Percentiles rank a stretch among this genome's conserved stretches.
Conservation (phyloP, 805 yeast species). For the Monosporozyma yasuniensis region DNA sequence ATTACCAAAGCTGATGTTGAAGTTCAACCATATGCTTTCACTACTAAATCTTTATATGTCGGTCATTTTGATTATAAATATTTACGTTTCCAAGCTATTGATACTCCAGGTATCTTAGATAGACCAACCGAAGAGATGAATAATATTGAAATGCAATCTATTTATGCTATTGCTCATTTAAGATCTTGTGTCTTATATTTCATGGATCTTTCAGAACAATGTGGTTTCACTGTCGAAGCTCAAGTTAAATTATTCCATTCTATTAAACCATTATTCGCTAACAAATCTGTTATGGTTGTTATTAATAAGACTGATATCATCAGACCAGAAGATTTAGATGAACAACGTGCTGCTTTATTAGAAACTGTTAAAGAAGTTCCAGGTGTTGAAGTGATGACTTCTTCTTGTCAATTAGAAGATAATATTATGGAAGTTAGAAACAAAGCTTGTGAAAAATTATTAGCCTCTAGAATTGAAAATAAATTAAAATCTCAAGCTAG, state of each 20-base stretch:
- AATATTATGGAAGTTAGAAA: constrained; percentile 94
- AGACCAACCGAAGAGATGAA: constrained; percentile 99
- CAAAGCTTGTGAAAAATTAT: constrained; percentile 92
- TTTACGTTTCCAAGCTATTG: constrained; percentile 96
- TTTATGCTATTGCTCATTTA: constrained; percentile 96
- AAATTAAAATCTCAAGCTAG: constrained; percentile 89
- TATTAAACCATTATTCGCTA: constrained; percentile 93
- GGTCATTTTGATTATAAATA: constrained; percentile 99
- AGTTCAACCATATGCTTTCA: constrained; percentile 98
- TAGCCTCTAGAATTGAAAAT: constrained; percentile 93
- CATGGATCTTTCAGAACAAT: constrained; percentile 98
- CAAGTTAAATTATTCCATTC: constrained; percentile 96
- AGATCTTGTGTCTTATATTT: constrained; percentile 94
- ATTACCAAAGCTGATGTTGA: constrained; percentile 98
- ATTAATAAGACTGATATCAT: constrained; percentile 92
- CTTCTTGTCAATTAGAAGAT: constrained; percentile 91
- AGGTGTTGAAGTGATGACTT: constrained; percentile 85
- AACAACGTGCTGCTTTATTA: constrained; percentile 63
- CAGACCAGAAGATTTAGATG: constrained; percentile 72
- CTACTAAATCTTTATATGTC: constrained; percentile 92
- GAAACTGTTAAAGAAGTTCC: constrained; percentile 53
- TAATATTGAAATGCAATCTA: constrained; percentile 98
- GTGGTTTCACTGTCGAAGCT: constrained; percentile 95
- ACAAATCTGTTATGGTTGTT: constrained; percentile 91
- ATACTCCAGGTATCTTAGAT: constrained; percentile 97